A percentile compares a stretch with the other conserved stretches of the same genome.
phyloP scores from a whole-genome alignment of 371 early-diverging fungal genomes.

The Rhizopus microsporus region DNA sequence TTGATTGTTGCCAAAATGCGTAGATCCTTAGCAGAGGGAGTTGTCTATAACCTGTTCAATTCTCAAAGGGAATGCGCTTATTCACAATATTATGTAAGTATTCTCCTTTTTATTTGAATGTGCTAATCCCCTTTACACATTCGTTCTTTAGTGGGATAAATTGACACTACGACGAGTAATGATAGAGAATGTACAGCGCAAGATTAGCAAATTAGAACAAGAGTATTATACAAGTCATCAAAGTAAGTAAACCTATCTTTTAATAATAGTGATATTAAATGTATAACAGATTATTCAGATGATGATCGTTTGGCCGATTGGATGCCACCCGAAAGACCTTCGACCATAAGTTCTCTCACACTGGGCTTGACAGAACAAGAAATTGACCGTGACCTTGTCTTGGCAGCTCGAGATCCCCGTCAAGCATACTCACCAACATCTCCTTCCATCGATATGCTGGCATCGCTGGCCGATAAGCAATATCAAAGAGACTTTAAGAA shows the following conservation, averaged over 20 bases:
- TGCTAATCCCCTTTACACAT: background rate
- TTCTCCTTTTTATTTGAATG: background rate
- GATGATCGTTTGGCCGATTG: slow-evolving; percentile 36
- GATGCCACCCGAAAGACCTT: slow-evolving; percentile 42
- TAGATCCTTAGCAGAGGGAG: slow-evolving; percentile 30
- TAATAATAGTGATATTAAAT: background rate
- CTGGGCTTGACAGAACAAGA: slow-evolving; percentile 37
- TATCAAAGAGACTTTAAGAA: slow-evolving; percentile 18
- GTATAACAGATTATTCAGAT: slow-evolving; percentile 31
- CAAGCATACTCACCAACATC: slow-evolving; percentile 19
- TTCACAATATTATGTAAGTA: slow-evolving; percentile 34
- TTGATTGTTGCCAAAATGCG: slow-evolving; percentile 24
- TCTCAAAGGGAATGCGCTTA: slow-evolving; percentile 30
- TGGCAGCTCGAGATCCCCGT: slow-evolving; percentile 22
- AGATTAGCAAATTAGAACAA: slow-evolving; percentile 31
- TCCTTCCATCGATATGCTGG: slow-evolving; percentile 34
- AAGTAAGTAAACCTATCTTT: slow-evolving; percentile 17
- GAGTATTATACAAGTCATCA: slow-evolving; percentile 35
- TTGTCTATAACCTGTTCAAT: slow-evolving; percentile 21
- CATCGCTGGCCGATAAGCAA: slow-evolving; percentile 44
- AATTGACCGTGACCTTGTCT: slow-evolving; percentile 27
- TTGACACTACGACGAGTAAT: slow-evolving; percentile 32
- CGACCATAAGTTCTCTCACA: slow-evolving; percentile 37
- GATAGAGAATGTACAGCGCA: slow-evolving; percentile 35
- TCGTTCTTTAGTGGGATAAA: slow-evolving; percentile 31